A percentile compares a stretch with the other conserved stretches of the same genome.
Conservation (phyloP, 2,329 filamentous ascomycete genomes). For the Colletotrichum abscissum region DNA sequence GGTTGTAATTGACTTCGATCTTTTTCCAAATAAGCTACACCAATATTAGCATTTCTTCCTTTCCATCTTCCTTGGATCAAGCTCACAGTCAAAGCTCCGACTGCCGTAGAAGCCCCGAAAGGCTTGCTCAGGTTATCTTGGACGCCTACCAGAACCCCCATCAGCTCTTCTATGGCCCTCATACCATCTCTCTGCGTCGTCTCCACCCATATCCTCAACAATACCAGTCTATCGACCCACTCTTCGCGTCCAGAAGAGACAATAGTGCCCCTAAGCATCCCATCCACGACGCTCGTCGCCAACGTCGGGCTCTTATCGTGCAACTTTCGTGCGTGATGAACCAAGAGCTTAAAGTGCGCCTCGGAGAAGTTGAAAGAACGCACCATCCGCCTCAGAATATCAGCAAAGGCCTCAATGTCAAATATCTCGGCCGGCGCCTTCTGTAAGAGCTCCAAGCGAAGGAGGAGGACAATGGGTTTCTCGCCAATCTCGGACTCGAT, state of each 20-base stretch:
- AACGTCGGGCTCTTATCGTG: slow-evolving; percentile 63
- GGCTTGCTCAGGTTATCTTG: slow-evolving; percentile 55
- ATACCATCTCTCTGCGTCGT: slow-evolving; percentile 56
- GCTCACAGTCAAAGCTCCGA: slow-evolving; percentile 74
- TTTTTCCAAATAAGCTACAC: slow-evolving; percentile 84
- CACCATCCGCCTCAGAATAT: slow-evolving; percentile 71
- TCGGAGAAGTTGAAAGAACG: slow-evolving; percentile 69
- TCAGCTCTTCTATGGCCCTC: slow-evolving; percentile 39
- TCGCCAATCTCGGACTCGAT: slow-evolving; percentile 73
- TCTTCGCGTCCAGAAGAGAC: slow-evolving; percentile 57
- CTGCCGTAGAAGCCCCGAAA: slow-evolving; percentile 70
- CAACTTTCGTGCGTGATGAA: slow-evolving; percentile 76
- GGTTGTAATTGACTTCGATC: slow-evolving; percentile 68
- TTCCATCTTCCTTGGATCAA: too few relatives aligned
- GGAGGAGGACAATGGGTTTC: slow-evolving; percentile 72
- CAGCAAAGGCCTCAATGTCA: slow-evolving; percentile 59
- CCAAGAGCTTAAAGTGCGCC: slow-evolving; percentile 71
- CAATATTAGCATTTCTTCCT: slow-evolving; percentile 25
- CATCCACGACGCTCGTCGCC: slow-evolving; percentile 66
- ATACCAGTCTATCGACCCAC: slow-evolving; percentile 77
- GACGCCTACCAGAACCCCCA: slow-evolving; percentile 47
- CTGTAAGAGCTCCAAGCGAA: slow-evolving; percentile 75
- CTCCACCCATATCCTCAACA: slow-evolving; percentile 76
- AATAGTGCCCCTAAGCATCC: slow-evolving; percentile 71
- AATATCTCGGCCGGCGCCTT: slow-evolving; percentile 58